Conservation (phyloP, 495 filamentous ascomycete species). For the Stereocaulon alpinum region DNA sequence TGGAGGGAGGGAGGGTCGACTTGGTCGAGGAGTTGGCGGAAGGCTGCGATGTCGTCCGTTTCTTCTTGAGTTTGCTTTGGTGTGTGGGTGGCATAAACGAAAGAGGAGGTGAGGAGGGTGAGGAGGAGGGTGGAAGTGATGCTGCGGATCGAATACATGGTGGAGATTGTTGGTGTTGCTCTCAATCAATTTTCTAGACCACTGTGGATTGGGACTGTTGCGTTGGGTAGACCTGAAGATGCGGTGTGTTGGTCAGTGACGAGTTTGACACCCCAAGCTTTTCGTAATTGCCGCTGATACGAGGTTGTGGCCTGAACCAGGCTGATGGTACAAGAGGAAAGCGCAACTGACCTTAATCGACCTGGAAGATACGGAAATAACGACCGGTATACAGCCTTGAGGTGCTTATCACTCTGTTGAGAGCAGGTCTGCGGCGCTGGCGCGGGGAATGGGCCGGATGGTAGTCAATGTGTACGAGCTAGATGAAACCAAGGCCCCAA, state of each 20-base stretch:
- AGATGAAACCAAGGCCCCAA: not conserved
- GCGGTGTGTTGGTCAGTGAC: not conserved
- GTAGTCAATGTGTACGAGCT: not conserved
- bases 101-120: constrained; percentile 6
- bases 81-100: not conserved
- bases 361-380: not conserved
- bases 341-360: not conserved
- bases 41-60: constrained; percentile 15
- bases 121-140: constrained; percentile 13
- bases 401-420: not conserved
- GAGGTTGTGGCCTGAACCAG: not conserved
- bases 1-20: constrained; percentile 36
- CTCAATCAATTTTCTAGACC: not conserved
- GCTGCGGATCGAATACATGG: constrained; percentile 17
- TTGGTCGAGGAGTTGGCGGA: constrained; percentile 33
- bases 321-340: not conserved
- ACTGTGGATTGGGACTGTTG: no score
- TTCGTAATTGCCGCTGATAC: not conserved
- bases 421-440: not conserved
- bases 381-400: constrained; percentile 1
- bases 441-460: not conserved
- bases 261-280: not conserved
- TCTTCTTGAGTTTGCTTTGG: constrained; percentile 9
- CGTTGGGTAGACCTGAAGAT: not conserved
- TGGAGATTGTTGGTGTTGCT: not conserved